Base-by-base conservation (phyloP, 495 filamentous ascomycete species). In the Talaromyces liani region DNA sequence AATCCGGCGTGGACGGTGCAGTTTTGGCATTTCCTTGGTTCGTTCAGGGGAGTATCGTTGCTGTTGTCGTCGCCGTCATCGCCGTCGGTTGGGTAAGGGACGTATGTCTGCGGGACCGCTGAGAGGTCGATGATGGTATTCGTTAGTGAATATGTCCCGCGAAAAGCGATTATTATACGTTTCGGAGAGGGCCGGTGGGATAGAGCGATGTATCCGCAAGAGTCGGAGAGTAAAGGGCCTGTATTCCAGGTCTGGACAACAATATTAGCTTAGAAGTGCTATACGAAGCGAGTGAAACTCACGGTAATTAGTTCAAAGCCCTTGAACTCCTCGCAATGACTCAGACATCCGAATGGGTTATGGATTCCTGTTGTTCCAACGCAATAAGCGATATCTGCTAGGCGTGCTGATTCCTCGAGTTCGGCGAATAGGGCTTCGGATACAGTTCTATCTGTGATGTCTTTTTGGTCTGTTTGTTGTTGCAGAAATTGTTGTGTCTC, bases 311-410 rank as follows among this genome's bases (percentile, higher is more conserved):
- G 83, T 65, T 91, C 87, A 60, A 98, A 87, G 22, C 81, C 74
- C 14, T 87, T 81, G 66, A 97, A 96, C 34, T 97, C 90, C 7
- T 73, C 70, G 73, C 94, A 98, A 69, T 87, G 90, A 64, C 88
- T 92, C 25, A 87, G 83, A 72, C 94, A 98, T 49, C 84, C 69
- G 71, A 98, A 98, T 8, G 94, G 94, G 62, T 85, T 82, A 7
- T 80, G 75, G 62, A 98, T 85, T 36, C 94, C 94, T n/a, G 85
- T 80, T n/a, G 82, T 85, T 49, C 91, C 90, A 61, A 98, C 89
- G 73, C 94, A 98, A 80, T 98, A 98, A 31, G 92, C 80, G 57
- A 98, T 94, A 66, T 98, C 95, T 29, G 97, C 93, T 3, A 98
- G 80, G 53, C 92, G 87, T 14, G 93, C 84, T 60, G 93, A 76